phyloP scores from a whole-genome alignment of 2,329 filamentous ascomycete genomes.

The Penicillium frequentans region DNA sequence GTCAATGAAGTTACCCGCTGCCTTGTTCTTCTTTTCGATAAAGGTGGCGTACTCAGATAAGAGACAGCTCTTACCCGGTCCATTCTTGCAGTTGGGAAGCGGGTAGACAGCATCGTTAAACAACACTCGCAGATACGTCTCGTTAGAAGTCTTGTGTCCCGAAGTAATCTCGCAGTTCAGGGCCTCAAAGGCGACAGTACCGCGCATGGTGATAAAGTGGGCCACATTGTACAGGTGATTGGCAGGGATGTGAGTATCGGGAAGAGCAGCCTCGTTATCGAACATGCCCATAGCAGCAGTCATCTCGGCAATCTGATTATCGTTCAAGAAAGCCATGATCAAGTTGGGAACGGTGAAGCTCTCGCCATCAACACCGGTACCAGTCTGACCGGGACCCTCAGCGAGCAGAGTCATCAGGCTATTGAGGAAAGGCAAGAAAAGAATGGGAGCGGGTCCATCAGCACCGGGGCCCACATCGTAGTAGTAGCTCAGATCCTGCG shows the following conservation, averaged over 20 bases:
- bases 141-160: conserved; percentile 36
- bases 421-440: conserved; percentile 63
- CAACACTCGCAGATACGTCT: conserved; percentile 51
- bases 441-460: conserved; percentile 47
- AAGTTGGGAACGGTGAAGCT: conserved; percentile 54
- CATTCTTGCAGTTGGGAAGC: conserved; percentile 55
- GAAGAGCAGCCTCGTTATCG: conserved; percentile 55
- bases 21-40: conserved; percentile 47
- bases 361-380: conserved; percentile 34
- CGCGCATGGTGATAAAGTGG: conserved; percentile 62
- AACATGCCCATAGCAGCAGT: conserved; percentile 62
- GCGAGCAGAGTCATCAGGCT: conserved; percentile 55
- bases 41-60: conserved; percentile 49
- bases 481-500: conserved; percentile 68
- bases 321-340: conserved; percentile 63
- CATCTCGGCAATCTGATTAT: conserved; percentile 65
- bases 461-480: conserved; percentile 63
- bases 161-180: conserved; percentile 50
- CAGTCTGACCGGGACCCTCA: conserved; percentile 52
- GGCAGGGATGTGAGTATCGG: conserved; percentile 48
- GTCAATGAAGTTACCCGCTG: conserved; percentile 50
- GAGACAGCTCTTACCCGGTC: conserved; percentile 56
- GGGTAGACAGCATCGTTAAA: conserved; percentile 66
- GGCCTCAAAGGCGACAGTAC: conserved; percentile 65
- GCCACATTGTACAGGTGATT: conserved; percentile 56